phyloP scores from a whole-genome alignment of 768 basidiomycete genomes.

The Pleurotus citrinopileatus region DNA sequence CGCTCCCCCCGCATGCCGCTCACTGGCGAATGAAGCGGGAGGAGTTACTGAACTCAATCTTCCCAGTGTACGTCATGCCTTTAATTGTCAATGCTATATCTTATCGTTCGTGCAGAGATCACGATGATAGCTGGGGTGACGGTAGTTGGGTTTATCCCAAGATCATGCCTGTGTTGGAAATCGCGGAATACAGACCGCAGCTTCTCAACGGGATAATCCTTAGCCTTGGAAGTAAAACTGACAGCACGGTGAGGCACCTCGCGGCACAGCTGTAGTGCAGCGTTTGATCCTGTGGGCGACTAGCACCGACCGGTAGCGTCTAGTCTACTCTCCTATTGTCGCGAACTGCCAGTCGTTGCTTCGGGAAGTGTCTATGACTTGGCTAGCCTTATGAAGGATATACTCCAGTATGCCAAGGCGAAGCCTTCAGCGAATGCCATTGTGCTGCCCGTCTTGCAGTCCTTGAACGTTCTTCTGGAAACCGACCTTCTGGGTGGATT shows the following conservation, averaged over 20 bases:
- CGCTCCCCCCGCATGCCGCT: constrained; percentile 38
- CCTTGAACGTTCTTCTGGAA: constrained; percentile 71
- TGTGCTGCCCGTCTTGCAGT: constrained; percentile 81
- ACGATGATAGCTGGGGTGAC: constrained; percentile 61
- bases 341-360: constrained; percentile 45
- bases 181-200: constrained; percentile 56
- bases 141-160: constrained; percentile 73
- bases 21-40: constrained; percentile 53
- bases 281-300: constrained; percentile 12
- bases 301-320: constrained; percentile 69
- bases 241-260: constrained; percentile 66
- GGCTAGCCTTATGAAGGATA: constrained; percentile 51
- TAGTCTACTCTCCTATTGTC: constrained; percentile 59
- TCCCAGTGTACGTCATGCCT: constrained; percentile 34
- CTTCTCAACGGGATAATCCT: constrained; percentile 72
- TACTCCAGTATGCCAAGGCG: constrained; percentile 49
- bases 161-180: constrained; percentile 61
- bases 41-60: constrained; percentile 53
- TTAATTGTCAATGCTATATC: not conserved
- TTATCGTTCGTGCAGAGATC: constrained; percentile 24
- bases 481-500: constrained; percentile 56
- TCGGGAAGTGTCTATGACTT: constrained; percentile 41
- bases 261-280: constrained; percentile 2
- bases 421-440: constrained; percentile 64
- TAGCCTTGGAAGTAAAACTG: constrained; percentile 81